Percentiles rank a stretch among this genome's conserved stretches.
Evolutionary conservation across 1,139 yeast genomes (phyloP).

Genomic region (Kodamaea arcana): DNA sequence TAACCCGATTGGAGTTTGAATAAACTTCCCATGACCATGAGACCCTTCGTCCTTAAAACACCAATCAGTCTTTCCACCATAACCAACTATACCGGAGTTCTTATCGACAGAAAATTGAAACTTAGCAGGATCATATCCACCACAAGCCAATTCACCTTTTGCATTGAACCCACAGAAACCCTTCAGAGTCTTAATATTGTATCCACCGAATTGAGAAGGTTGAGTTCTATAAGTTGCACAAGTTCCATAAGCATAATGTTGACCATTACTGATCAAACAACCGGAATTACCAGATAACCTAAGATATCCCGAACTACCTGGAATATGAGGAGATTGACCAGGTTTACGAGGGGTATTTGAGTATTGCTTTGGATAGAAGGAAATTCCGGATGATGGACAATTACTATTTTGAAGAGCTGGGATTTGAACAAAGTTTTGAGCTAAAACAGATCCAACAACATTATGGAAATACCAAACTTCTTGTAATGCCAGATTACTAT

Average conservation of each 20-base stretch:
- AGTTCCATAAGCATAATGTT: conserved; percentile 79
- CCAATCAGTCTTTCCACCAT: conserved; percentile 67
- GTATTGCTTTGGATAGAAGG: conserved; percentile 62
- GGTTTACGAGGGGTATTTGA: conserved; percentile 8
- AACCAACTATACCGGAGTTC: conserved; percentile 45
- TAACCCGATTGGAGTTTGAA: conserved; percentile 52
- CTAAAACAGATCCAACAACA: conserved; percentile 67
- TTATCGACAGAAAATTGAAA: conserved; percentile 54
- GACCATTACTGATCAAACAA: conserved; percentile 80
- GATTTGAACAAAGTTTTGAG: conserved; percentile 62
- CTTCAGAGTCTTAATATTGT: conserved; percentile 58
- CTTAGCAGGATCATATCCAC: conserved; percentile 28
- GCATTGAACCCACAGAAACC: conserved; percentile 65
- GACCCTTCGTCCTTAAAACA: conserved; percentile 44
- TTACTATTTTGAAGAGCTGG: conserved; percentile 52
- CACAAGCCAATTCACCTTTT: conserved; percentile 31
- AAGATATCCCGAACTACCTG: conserved; percentile 32
- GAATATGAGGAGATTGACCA: conserved; percentile 7
- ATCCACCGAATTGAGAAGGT: conserved; percentile 67
- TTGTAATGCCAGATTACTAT: conserved; percentile 60
- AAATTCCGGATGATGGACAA: conserved; percentile 71
- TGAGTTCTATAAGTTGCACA: conserved; percentile 69
- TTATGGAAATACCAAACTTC: conserved; percentile 92
- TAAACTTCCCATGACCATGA: conserved; percentile 42
- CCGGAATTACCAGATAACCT: conserved; percentile 58